phyloP scores from a whole-genome alignment of 352 stramenopile species.

The Pythium pyrilobum region DNA sequence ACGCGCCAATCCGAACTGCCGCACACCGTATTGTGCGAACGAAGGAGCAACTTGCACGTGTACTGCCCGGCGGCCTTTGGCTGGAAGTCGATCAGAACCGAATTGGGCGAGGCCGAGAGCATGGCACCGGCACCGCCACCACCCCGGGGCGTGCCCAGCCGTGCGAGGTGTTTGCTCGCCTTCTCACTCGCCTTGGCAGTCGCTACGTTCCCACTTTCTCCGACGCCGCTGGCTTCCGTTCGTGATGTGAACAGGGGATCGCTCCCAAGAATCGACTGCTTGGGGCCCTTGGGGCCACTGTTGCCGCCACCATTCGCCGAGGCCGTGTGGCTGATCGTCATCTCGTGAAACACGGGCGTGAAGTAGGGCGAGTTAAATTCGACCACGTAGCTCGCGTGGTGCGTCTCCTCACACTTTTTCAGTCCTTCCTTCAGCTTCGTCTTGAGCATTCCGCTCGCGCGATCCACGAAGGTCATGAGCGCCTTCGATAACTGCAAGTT shows the following conservation, averaged over 20 bases:
- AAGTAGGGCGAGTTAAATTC: slow-evolving; percentile 90
- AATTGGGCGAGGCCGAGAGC: slow-evolving; percentile 29
- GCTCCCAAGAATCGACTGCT: background rate
- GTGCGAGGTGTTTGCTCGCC: slow-evolving; percentile 37
- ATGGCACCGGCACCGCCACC: slow-evolving; percentile 22
- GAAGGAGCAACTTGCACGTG: slow-evolving; percentile 60
- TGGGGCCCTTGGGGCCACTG: background rate
- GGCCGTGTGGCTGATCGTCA: slow-evolving; percentile 31
- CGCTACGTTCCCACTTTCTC: background rate
- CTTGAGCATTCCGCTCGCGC: slow-evolving; percentile 61
- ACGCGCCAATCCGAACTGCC: slow-evolving; percentile 75
- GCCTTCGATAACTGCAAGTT: slow-evolving; percentile 78
- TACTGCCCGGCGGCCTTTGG: slow-evolving; percentile 67
- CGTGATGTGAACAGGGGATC: slow-evolving; percentile 5
- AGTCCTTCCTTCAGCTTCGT: slow-evolving; percentile 72
- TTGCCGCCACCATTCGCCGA: background rate
- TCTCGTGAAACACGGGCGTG: slow-evolving; percentile 42
- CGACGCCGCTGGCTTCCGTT: slow-evolving; percentile 3
- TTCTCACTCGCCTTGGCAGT: slow-evolving; percentile 21
- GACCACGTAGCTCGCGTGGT: slow-evolving; percentile 59
- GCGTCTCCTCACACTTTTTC: slow-evolving; percentile 66
- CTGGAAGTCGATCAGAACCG: slow-evolving; percentile 66
- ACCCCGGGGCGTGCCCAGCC: slow-evolving; percentile 35
- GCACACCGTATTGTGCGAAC: slow-evolving; percentile 50
- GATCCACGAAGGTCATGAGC: slow-evolving; percentile 56